A percentile compares a stretch with the other conserved stretches of the same genome.
These are phyloP conservation scores for Sclerotinia glacialis DNA, from an alignment of 2,329 filamentous ascomycete species.

Conservation along the genomic window DNA sequence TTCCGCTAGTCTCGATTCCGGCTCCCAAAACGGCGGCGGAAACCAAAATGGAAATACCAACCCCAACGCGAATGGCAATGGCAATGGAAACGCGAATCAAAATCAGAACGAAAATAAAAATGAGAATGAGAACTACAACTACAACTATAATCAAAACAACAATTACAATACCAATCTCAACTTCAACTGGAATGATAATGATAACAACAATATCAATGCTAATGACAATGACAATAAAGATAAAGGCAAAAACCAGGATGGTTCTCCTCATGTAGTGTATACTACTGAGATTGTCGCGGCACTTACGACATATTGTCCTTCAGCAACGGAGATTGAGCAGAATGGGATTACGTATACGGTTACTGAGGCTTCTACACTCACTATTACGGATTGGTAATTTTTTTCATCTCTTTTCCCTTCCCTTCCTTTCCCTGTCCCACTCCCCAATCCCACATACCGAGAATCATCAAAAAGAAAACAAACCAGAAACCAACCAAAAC, in stretches of 20 bases:
- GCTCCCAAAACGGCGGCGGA: neutral
- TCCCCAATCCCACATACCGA: neutral
- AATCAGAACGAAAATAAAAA: neutral
- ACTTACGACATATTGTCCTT: constrained; percentile 4
- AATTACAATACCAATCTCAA: neutral
- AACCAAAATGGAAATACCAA: too few relatives aligned
- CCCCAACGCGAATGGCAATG: neutral
- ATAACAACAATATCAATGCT: neutral
- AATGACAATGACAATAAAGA: neutral
- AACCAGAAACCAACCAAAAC: too few relatives aligned
- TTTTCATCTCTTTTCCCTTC: too few relatives aligned
- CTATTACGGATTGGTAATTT: constrained; percentile 16
- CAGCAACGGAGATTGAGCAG: constrained; percentile 6
- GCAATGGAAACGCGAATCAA: neutral
- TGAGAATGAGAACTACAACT: constrained; percentile 2
- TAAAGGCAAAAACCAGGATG: neutral
- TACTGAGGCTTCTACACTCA: constrained; percentile 2
- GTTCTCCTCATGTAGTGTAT: neutral
- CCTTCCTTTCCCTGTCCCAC: neutral
- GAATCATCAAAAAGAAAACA: neutral
- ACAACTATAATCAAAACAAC: constrained; percentile 5
- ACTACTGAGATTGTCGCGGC: constrained; percentile 3
- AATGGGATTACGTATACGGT: constrained; percentile 9
- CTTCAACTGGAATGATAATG: neutral
- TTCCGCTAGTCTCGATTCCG: neutral